phyloP scores from a whole-genome alignment of 768 basidiomycete genomes.

The Auriscalpium vulgare region DNA sequence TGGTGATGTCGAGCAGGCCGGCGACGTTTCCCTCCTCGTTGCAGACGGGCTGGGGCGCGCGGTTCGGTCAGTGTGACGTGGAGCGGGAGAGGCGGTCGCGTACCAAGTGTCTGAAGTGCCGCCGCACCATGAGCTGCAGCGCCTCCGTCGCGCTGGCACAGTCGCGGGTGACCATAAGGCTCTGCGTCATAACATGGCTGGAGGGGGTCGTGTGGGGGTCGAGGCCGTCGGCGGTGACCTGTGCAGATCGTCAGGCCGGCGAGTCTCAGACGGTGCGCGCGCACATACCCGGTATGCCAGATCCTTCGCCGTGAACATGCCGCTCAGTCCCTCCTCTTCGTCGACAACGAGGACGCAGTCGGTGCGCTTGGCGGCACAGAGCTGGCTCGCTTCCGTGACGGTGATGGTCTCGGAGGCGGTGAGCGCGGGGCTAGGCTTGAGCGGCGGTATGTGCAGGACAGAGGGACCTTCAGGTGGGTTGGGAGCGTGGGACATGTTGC shows the following conservation, averaged over 20 bases:
- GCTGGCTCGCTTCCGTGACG: conserved; percentile 93
- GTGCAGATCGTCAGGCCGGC: background rate
- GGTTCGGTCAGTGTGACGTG: background rate
- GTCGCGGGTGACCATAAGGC: conserved; percentile 98
- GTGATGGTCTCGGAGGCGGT: conserved; percentile 95
- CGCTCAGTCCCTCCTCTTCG: conserved; percentile 94
- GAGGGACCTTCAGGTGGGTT: conserved; percentile 43
- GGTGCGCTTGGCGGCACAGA: conserved; percentile 96
- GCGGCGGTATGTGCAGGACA: conserved; percentile 38
- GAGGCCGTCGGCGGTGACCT: conserved; percentile 96
- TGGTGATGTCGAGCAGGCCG: conserved; percentile 96
- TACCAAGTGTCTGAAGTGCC: conserved; percentile 93
- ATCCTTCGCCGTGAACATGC: conserved; percentile 99
- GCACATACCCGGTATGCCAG: conserved; percentile 83
- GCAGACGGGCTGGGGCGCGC: conserved; percentile 75
- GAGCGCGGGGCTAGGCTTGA: conserved; percentile 90
- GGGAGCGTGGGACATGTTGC: conserved; percentile 55
- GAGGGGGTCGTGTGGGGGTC: conserved; percentile 91
- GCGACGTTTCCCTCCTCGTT: conserved; percentile 99
- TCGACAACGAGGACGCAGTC: conserved; percentile 99
- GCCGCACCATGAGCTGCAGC: conserved; percentile 94
- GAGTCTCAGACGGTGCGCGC: background rate
- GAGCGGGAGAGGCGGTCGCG: conserved; percentile 14
- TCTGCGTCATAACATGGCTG: conserved; percentile 93
- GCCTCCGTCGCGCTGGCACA: conserved; percentile 97